Conservation (phyloP, 2,329 filamentous ascomycete genomes). For the Clarireedia hainanense region DNA sequence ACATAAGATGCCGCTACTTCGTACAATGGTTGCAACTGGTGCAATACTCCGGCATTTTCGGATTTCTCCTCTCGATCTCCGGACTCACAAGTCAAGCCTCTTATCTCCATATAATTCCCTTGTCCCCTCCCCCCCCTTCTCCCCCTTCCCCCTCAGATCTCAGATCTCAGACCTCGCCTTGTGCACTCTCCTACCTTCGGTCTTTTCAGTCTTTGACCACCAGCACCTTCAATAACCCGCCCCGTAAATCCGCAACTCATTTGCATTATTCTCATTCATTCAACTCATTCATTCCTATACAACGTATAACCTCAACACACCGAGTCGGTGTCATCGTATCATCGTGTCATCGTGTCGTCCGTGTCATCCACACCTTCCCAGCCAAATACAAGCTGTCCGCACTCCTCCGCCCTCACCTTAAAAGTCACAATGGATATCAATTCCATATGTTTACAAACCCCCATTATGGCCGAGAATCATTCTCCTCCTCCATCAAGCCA, state of each 20-base stretch:
- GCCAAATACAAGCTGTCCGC: background rate
- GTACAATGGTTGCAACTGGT: no score
- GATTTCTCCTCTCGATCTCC: background rate
- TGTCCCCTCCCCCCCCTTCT: no score
- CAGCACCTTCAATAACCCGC: background rate
- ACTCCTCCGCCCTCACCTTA: background rate
- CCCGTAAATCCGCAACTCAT: background rate
- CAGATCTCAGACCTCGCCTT: background rate
- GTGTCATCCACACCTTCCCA: background rate
- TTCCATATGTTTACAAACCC: conserved; percentile 4
- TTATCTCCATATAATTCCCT: background rate
- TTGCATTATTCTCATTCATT: background rate
- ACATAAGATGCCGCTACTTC: background rate
- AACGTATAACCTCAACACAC: no score
- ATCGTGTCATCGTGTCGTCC: no score
- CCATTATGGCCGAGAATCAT: background rate
- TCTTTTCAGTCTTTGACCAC: background rate
- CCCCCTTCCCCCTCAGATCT: background rate
- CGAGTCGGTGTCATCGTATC: no score
- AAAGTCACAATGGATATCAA: conserved; percentile 7
- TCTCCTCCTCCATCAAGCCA: conserved; percentile 1
- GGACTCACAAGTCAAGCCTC: background rate
- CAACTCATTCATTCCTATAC: background rate
- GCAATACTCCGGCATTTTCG: background rate
- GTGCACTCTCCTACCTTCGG: background rate